Base-by-base conservation (phyloP, 257 asterid genomes). In the Solanum paucissectum region DNA sequence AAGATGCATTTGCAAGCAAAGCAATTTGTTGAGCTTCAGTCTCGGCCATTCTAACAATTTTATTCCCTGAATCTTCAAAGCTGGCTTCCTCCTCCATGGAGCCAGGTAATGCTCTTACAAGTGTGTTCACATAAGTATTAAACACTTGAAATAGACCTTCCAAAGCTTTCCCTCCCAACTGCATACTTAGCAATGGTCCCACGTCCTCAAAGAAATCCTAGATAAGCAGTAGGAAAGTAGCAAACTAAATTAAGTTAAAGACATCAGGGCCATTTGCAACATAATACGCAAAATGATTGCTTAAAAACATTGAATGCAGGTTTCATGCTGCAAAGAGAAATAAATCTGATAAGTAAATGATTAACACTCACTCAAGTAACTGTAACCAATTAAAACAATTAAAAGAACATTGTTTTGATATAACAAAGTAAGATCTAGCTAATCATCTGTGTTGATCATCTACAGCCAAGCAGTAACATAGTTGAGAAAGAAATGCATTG, bases 141-240 rank as follows among this genome's bases (percentile, higher is more conserved):
- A 97, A 97, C 90, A 95, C 99, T 91, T 95, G 98, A 93, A 92
- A 95, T 92, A 95, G 89, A 52, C 98, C 99, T 90, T 97, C 99
- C 93, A 97, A 87, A 25, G 98, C 94, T 93, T 92, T 95, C 85
- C 96, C 95, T 13, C 98, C 99, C 86, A 97, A 93, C 87, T 97
- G 99, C 98, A 97, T 92, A 81, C 98, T 97, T 88, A 95, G 91
- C 79, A 97, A 93, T 87, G 99, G 98, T 33, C 98, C 99, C 27
- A 95, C 98, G 81, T 97, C 98, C 93, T 95, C 98, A 84, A 97
- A 95, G 90, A 97, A 97, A 84, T 97, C 99, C 99, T 97, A 95
- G 89, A 91, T 40, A 88, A 82, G 72, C 64, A 90, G 88, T 60
- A 75, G 29, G 44, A 52, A 38, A 85, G 86, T 83, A 49, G 81